Base-by-base conservation (phyloP, 768 basidiomycete genomes). In the Boletus edulis region DNA sequence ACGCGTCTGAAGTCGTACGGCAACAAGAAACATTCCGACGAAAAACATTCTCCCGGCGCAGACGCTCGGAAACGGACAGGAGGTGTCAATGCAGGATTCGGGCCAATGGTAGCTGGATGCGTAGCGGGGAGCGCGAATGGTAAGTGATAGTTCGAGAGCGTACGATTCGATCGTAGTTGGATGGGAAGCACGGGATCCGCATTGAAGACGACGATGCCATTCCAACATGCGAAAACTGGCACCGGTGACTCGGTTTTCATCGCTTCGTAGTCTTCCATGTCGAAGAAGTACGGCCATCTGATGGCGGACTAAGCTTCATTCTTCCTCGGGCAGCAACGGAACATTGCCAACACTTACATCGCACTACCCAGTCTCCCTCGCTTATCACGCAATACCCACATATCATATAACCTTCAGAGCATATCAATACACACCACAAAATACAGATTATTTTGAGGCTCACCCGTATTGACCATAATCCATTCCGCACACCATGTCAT, bases 181-280 rank as follows among this genome's bases (percentile, higher is more conserved):
- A 74, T 53, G 14, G 77, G 76, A 31, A 77, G 66, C 31, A 78
- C 43, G 5, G 77, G 75, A 47, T 78, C 77, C 0, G 77, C 72
- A 10, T 58, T 42, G 58, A 78, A 73, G 3, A 72, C 72, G 46
- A 68, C 68, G 57, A 78, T 75, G 32, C 78, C 78, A 47, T 78
- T 78, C 77, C 77, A 78, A 62, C 77, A 78, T 0, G 74, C 56
- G 52, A 76, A 75, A 7, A 77, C 77, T 11, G 78, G 76, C 2
- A 70, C 77, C 12, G 78, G 75, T 14, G 72, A 69, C 35, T 73
- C 77, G 12, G 49, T 57, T 47, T 69, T 63, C 60, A 78, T 68
- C 4, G 73, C 72, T 40, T 66, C 59, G 56, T 68, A 66, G 47
- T 62, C 72, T 11, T 67, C 70, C 8, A 67, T 58, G 42, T 78